phyloP scores from a whole-genome alignment of 495 filamentous ascomycete species.

The Aspergillus ostianus region DNA sequence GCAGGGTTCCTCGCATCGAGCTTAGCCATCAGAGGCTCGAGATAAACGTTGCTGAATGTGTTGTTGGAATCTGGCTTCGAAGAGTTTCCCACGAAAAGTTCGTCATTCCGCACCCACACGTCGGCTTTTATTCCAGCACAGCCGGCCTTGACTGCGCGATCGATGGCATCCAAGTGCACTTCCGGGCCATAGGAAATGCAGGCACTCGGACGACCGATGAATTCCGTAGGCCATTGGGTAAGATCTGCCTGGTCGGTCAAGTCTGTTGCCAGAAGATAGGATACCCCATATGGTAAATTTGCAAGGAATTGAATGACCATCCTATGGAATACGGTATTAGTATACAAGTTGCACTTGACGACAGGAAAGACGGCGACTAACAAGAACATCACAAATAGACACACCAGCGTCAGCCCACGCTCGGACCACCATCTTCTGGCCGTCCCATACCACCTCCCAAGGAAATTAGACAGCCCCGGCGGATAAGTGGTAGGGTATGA shows the following conservation, averaged over 20 bases:
- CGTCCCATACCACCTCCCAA: slow-evolving; percentile 16
- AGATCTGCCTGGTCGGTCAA: slow-evolving; percentile 8
- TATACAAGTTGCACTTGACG: too few relatives aligned
- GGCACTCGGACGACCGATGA: slow-evolving; percentile 29
- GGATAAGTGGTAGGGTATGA: slow-evolving; percentile 38
- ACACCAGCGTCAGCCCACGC: slow-evolving; percentile 22
- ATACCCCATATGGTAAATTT: slow-evolving; percentile 14
- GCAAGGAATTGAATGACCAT: slow-evolving; percentile 24
- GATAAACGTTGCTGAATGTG: slow-evolving; percentile 62
- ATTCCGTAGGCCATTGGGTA: slow-evolving; percentile 29
- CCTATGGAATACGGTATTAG: not conserved
- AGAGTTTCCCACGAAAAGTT: slow-evolving; percentile 60
- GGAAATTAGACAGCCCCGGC: slow-evolving; percentile 23
- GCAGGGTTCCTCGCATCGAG: slow-evolving; percentile 54
- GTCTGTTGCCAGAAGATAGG: slow-evolving; percentile 14
- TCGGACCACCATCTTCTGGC: slow-evolving; percentile 25
- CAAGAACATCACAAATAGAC: slow-evolving; percentile 33
- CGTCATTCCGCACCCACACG: slow-evolving; percentile 58
- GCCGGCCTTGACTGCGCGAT: slow-evolving; percentile 47
- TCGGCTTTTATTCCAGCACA: slow-evolving; percentile 74
- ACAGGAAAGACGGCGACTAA: slow-evolving; percentile 17
- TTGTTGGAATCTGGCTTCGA: slow-evolving; percentile 48
- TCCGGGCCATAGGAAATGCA: slow-evolving; percentile 74
- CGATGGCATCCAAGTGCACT: slow-evolving; percentile 58
- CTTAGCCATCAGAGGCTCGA: slow-evolving; percentile 59